A percentile compares a stretch with the other conserved stretches of the same genome.
These are phyloP conservation scores for Schwanniomyces sp. DNA, from an alignment of 805 yeast genomes.

Conservation along the genomic window DNA sequence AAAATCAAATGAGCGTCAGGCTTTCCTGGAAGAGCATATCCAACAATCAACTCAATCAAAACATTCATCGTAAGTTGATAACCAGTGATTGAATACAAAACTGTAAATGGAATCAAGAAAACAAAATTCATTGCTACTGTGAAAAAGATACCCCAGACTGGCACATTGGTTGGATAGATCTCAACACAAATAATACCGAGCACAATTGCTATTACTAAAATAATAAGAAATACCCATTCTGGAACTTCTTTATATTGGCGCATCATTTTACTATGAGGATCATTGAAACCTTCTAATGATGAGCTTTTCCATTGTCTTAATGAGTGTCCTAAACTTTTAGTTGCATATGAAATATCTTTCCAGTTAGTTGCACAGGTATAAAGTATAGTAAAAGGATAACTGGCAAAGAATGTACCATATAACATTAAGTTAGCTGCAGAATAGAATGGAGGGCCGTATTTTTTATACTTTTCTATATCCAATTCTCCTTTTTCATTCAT, in stretches of 20 bases:
- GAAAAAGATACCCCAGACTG: slow-evolving; percentile 38
- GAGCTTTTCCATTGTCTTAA: slow-evolving; percentile 12
- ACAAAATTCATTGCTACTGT: slow-evolving; percentile 30
- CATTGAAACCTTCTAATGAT: slow-evolving; percentile 29
- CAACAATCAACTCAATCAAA: slow-evolving; percentile 35
- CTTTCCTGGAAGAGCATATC: slow-evolving; percentile 39
- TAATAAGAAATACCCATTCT: slow-evolving; percentile 26
- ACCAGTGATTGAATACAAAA: slow-evolving; percentile 30
- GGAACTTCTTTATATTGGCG: slow-evolving; percentile 33
- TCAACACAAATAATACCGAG: slow-evolving; percentile 31
- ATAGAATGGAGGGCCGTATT: slow-evolving; percentile 29
- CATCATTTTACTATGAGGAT: slow-evolving; percentile 34
- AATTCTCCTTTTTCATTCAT: slow-evolving; percentile 33
- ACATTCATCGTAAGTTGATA: slow-evolving; percentile 34
- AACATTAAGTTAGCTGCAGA: slow-evolving; percentile 26
- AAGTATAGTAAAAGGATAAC: slow-evolving; percentile 37
- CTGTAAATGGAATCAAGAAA: slow-evolving; percentile 31
- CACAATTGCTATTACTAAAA: slow-evolving; percentile 27
- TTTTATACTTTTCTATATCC: slow-evolving; percentile 19
- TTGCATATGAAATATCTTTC: slow-evolving; percentile 17
- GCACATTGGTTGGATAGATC: slow-evolving; percentile 32
- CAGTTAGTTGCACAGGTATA: slow-evolving; percentile 28
- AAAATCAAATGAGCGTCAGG: slow-evolving; percentile 43
- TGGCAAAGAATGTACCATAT: slow-evolving; percentile 27
- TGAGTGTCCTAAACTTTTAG: slow-evolving; percentile 16